Evolutionary conservation across 805 yeast species (phyloP).

Genomic region (Blastobotrys robertii): DNA sequence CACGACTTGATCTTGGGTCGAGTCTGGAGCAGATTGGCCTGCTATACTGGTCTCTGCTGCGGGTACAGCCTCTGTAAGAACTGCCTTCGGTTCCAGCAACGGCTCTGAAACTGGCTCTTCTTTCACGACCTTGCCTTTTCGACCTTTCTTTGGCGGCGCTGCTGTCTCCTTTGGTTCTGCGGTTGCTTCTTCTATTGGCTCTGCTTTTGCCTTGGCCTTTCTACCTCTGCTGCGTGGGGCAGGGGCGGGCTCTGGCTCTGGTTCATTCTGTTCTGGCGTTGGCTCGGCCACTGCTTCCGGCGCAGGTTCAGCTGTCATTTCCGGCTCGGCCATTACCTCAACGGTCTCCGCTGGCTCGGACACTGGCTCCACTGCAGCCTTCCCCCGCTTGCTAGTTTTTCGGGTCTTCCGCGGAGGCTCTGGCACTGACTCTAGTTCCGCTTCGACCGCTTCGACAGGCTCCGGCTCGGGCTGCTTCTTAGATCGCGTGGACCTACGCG

Average conservation of each 20-base stretch:
- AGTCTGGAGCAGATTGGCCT: background rate
- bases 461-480: background rate
- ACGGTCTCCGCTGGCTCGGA: background rate
- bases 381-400: background rate
- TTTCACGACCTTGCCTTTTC: background rate
- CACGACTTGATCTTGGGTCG: background rate
- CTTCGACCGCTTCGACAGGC: background rate
- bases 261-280: background rate
- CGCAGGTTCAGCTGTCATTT: background rate
- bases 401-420: slow-evolving; percentile 2
- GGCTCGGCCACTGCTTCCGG: background rate
- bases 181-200: too few relatives aligned
- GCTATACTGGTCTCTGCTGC: too few relatives aligned
- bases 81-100: too few relatives aligned
- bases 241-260: slow-evolving; percentile 2
- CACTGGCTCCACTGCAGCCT: background rate
- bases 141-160: too few relatives aligned
- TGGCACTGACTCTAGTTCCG: background rate
- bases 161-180: too few relatives aligned
- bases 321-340: background rate
- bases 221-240: background rate
- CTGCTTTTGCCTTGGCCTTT: too few relatives aligned
- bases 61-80: too few relatives aligned
- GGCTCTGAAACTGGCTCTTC: slow-evolving; percentile 2
- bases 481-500: background rate